A percentile compares a stretch with the other conserved stretches of the same genome.
phyloP scores from a whole-genome alignment of 306 rosid genomes.

The Cicer arietinum region DNA sequence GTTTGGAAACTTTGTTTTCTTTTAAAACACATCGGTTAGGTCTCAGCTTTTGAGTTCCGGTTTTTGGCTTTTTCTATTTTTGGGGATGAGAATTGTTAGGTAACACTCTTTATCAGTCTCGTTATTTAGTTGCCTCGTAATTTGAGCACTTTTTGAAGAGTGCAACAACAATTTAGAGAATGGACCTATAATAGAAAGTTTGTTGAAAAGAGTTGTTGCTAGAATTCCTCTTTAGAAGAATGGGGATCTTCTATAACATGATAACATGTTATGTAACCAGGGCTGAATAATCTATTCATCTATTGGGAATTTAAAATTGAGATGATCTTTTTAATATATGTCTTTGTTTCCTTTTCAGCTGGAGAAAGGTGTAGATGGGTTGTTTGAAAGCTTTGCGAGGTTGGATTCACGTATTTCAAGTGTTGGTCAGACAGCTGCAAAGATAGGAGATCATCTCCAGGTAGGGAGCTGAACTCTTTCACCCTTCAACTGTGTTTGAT shows the following conservation, averaged over 20 bases:
- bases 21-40: constrained; percentile 11
- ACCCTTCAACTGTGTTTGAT: constrained; percentile 39
- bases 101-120: constrained; percentile 4
- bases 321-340: constrained; percentile 14
- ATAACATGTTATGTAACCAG: constrained; percentile 12
- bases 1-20: not conserved
- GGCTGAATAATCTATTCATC: not conserved
- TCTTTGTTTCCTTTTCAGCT: constrained; percentile 61
- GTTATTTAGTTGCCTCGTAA: not conserved
- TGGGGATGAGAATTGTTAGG: not conserved
- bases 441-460: constrained; percentile 99
- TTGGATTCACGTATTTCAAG: constrained; percentile 98
- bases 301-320: constrained; percentile 31
- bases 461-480: constrained; percentile 55
- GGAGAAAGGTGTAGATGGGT: constrained; percentile 98
- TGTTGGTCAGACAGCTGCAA: constrained; percentile 99
- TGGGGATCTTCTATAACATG: constrained; percentile 12
- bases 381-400: constrained; percentile 96
- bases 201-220: constrained; percentile 22
- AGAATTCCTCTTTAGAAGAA: not conserved
- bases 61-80: not conserved
- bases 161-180: not conserved
- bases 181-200: constrained; percentile 2
- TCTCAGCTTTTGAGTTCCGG: not conserved
- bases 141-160: constrained; percentile 9